Evolutionary conservation across 257 asterid species (phyloP).

Genomic region (Fraxinus excelsior): DNA sequence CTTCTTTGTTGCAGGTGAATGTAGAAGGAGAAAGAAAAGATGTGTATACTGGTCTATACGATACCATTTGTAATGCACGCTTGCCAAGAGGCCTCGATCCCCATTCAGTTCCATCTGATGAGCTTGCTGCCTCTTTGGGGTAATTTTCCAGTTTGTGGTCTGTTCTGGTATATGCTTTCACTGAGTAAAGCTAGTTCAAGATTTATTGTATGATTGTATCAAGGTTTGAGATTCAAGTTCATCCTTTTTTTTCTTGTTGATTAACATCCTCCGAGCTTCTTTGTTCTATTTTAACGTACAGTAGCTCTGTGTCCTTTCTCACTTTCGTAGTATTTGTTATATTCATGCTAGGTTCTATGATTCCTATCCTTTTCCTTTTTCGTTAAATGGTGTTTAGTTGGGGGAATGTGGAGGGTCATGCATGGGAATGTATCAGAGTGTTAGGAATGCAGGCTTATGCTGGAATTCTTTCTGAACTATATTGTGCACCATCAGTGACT

Average conservation of each 20-base stretch:
- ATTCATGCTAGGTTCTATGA: conserved; percentile 1
- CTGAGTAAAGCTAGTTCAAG: conserved; percentile 5
- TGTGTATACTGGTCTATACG: conserved; percentile 65
- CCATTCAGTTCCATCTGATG: conserved; percentile 89
- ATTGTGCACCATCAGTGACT: background rate
- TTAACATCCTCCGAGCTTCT: conserved; percentile 18
- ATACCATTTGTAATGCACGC: conserved; percentile 84
- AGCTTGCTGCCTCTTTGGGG: conserved; percentile 95
- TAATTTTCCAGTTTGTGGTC: conserved; percentile 34
- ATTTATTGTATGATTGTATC: conserved; percentile 5
- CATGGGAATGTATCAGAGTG: background rate
- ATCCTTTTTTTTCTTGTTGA: conserved; percentile 8
- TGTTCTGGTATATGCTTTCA: background rate
- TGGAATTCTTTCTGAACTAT: conserved; percentile 4
- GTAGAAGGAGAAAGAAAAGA: conserved; percentile 71
- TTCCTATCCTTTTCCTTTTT: background rate
- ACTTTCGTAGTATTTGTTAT: conserved; percentile 1
- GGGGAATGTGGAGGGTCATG: background rate
- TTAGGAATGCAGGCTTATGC: background rate
- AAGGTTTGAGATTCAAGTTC: conserved; percentile 15
- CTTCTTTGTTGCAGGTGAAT: conserved; percentile 52
- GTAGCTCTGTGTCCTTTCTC: conserved; percentile 9
- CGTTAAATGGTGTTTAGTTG: conserved; percentile 16
- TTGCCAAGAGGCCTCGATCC: conserved; percentile 98
- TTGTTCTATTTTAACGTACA: conserved; percentile 2